Percentiles rank a stretch among this genome's conserved stretches.
phyloP scores from a whole-genome alignment of 2,329 filamentous ascomycete genomes.

The Ilyonectria destructans region DNA sequence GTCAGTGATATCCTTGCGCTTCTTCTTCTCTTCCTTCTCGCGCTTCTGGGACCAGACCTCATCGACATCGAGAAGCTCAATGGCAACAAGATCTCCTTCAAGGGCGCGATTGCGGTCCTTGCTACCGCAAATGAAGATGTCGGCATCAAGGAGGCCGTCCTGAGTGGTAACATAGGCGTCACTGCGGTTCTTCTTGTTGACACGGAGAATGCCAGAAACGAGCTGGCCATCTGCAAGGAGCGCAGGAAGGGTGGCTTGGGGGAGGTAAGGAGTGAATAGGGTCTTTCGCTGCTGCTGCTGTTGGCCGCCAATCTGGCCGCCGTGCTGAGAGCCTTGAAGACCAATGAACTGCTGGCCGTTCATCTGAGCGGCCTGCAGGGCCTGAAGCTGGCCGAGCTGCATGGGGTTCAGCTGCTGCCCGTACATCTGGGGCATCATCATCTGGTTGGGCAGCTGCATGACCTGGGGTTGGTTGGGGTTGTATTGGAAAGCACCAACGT shows the following conservation, averaged over 20 bases:
- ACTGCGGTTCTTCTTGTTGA: conserved; percentile 99
- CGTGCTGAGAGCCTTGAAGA: conserved; percentile 81
- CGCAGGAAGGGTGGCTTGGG: conserved; percentile 93
- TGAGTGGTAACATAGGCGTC: conserved; percentile 97
- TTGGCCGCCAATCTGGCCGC: conserved; percentile 75
- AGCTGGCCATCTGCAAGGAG: conserved; percentile 93
- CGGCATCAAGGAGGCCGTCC: conserved; percentile 90
- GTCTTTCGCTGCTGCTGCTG: conserved; percentile 96
- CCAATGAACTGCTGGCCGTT: conserved; percentile 82
- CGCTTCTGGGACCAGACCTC: conserved; percentile 99
- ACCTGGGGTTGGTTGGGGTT: conserved; percentile 85
- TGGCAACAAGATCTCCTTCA: conserved; percentile 94
- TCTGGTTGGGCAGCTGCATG: conserved; percentile 88
- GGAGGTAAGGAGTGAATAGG: conserved; percentile 96
- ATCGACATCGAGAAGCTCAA: conserved; percentile 97
- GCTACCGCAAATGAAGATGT: conserved; percentile 99
- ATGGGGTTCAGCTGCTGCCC: conserved; percentile 91
- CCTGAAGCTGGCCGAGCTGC: conserved; percentile 91
- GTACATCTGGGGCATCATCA: conserved; percentile 90
- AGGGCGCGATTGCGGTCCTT: conserved; percentile 98
- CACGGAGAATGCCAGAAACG: conserved; percentile 94
- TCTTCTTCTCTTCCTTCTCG: conserved; percentile 99
- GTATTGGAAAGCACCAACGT: conserved; percentile 91
- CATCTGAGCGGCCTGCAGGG: conserved; percentile 91
- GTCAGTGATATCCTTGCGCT: conserved; percentile 98